Base-by-base conservation (phyloP, 305 asterid species). In the Rubia peregrina region DNA sequence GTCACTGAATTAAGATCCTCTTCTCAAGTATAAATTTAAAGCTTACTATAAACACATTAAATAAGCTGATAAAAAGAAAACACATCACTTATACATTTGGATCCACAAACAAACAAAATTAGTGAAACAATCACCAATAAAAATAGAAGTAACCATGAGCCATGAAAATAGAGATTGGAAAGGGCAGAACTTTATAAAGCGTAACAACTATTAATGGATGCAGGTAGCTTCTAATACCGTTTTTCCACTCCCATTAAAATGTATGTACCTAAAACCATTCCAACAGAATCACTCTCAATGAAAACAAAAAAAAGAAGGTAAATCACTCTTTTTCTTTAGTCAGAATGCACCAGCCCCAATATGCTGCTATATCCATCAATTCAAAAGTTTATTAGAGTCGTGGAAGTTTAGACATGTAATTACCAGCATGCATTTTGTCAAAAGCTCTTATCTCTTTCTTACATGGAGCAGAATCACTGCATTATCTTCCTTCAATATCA, bases 201-300 rank as follows among this genome's bases (percentile, higher is more conserved):
- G 81, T 83, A 74, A 91, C 92, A 84, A 94, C 91, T 66, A 94
- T 73, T 43, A 84, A 53, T 17, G 98, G 97, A 80, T 94, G 98
- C 84, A 91, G 78, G 84, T 88, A 94, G 77, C 96, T 87, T 84
- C 98, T 83, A 67, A 92, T 81, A 48, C 98, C 95, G 83, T 2
- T 76, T 84, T 75, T 82, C 69, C 98, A 97, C 91, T 75, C n/a
- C n/a, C n/a, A n/a, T 2, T 26, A 2, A 30, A n/a, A n/a, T n/a
- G n/a, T n/a, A n/a, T n/a, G n/a, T n/a, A n/a, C n/a, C n/a, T n/a
- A n/a, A n/a, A n/a, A n/a, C n/a, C n/a, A n/a, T n/a, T n/a, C n/a
- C n/a, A n/a, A n/a, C n/a, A n/a, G n/a, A n/a, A n/a, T n/a, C n/a
- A 24, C 26, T n/a, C n/a, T n/a, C n/a, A n/a, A n/a, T n/a, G n/a